These are phyloP conservation scores for Phlyctochytrium arcticum DNA, from an alignment of 192 early-diverging fungal species.

Conservation along the genomic window DNA sequence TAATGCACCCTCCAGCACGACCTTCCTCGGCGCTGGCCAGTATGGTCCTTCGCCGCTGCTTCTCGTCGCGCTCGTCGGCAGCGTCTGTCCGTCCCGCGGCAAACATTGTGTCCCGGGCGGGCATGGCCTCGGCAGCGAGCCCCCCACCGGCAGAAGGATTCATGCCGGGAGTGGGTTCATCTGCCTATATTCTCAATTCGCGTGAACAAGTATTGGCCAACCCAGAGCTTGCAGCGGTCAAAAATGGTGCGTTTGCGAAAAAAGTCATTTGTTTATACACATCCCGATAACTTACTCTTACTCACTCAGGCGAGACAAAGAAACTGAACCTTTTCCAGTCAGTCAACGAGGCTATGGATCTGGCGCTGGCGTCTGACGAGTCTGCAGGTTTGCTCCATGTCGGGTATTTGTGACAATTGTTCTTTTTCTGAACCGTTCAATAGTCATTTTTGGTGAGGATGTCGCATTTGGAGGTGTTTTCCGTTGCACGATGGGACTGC, in stretches of 20 bases:
- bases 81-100: too few species aligned
- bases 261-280: slow-evolving; percentile 14
- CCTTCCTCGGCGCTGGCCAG: too few species aligned
- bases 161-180: slow-evolving; percentile 74
- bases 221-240: slow-evolving; percentile 59
- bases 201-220: slow-evolving; percentile 59
- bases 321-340: slow-evolving; percentile 94
- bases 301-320: slow-evolving; percentile 49
- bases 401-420: not conserved
- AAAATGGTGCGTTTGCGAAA: slow-evolving; percentile 52
- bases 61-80: too few species aligned
- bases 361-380: slow-evolving; percentile 81
- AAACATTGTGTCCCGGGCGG: too few species aligned
- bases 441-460: slow-evolving; percentile 95
- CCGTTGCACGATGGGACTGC: slow-evolving; percentile 85
- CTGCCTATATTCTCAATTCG: slow-evolving; percentile 73
- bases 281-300: not conserved
- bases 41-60: too few species aligned
- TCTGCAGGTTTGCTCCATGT: slow-evolving; percentile 54
- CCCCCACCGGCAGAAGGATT: slow-evolving; percentile 75
- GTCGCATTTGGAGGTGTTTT: slow-evolving; percentile 98
- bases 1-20: too few species aligned
- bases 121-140: too few species aligned
- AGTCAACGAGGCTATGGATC: slow-evolving; percentile 92
- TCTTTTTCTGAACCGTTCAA: not conserved